phyloP scores from a whole-genome alignment of 768 basidiomycete species.

The Leucocoprinus sp. region DNA sequence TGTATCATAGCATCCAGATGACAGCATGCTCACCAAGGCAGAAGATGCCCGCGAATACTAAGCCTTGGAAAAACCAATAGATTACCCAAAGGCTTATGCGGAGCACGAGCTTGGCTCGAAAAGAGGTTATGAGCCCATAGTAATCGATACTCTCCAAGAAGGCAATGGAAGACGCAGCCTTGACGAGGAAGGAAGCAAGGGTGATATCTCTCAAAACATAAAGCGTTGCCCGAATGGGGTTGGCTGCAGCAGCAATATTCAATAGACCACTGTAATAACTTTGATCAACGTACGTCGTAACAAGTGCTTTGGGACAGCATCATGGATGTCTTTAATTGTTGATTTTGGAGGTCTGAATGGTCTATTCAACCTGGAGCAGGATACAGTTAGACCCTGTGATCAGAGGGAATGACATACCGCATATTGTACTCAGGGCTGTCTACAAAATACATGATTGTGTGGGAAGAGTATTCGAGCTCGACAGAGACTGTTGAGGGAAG shows the following conservation, averaged over 20 bases:
- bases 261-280: background rate
- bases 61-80: conserved; percentile 46
- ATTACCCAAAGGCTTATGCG: conserved; percentile 32
- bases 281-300: conserved; percentile 27
- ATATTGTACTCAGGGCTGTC: conserved; percentile 35
- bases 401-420: conserved; percentile 19
- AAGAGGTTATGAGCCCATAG: conserved; percentile 27
- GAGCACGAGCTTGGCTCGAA: conserved; percentile 23
- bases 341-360: conserved; percentile 42
- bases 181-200: conserved; percentile 34
- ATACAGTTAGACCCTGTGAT: background rate
- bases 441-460: conserved; percentile 17
- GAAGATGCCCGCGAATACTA: conserved; percentile 44
- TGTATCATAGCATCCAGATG: background rate
- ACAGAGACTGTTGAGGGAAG: no score
- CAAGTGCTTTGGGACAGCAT: conserved; percentile 46
- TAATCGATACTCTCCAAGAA: conserved; percentile 30
- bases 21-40: conserved; percentile 32
- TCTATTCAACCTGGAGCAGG: conserved; percentile 25
- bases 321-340: conserved; percentile 45
- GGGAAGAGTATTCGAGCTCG: no score
- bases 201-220: conserved; percentile 39
- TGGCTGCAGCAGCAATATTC: conserved; percentile 19
- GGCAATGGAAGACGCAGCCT: conserved; percentile 34
- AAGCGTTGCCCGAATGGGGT: conserved; percentile 28